Evolutionary conservation across 1,284 basidiomycete species (phyloP).

Genomic region (Boletellus dicymbophilus): DNA sequence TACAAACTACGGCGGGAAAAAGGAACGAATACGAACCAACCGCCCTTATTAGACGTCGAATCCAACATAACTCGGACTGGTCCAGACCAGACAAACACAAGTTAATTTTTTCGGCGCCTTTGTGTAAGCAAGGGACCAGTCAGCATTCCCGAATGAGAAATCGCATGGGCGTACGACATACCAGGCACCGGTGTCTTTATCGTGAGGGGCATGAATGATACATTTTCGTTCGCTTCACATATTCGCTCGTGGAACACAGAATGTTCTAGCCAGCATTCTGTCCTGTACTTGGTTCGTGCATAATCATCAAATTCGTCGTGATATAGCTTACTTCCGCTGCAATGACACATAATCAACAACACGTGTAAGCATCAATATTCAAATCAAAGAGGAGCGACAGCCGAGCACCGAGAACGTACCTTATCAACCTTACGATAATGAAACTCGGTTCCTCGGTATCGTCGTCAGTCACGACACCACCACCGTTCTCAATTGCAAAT

Average conservation of each 20-base stretch:
- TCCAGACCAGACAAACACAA: conserved; percentile 75
- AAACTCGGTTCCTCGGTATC: conserved; percentile 54
- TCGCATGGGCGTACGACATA: too few relatives aligned
- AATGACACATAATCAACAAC: neutral
- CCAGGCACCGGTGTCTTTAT: conserved; percentile 54
- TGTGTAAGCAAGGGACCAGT: too few relatives aligned
- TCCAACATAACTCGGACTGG: conserved; percentile 59
- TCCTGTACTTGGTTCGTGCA: conserved; percentile 59
- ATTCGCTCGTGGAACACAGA: conserved; percentile 70
- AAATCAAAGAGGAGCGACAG: neutral
- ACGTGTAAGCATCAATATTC: neutral
- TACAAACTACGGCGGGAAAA: neutral
- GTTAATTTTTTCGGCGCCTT: conserved; percentile 52
- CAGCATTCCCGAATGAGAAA: too few relatives aligned
- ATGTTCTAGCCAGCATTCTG: conserved; percentile 82
- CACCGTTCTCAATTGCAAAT: conserved; percentile 55
- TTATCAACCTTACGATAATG: conserved; percentile 69
- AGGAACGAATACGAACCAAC: conserved; percentile 46
- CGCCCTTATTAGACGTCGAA: conserved; percentile 61
- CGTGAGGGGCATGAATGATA: conserved; percentile 61
- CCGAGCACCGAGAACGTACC: conserved; percentile 40
- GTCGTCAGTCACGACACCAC: conserved; percentile 49
- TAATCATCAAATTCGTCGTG: conserved; percentile 47
- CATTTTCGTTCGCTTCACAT: conserved; percentile 58
- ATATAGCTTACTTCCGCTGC: conserved; percentile 65